A percentile compares a stretch with the other conserved stretches of the same genome.
phyloP scores from a whole-genome alignment of 805 yeast genomes.

The Saturnispora galanensis region DNA sequence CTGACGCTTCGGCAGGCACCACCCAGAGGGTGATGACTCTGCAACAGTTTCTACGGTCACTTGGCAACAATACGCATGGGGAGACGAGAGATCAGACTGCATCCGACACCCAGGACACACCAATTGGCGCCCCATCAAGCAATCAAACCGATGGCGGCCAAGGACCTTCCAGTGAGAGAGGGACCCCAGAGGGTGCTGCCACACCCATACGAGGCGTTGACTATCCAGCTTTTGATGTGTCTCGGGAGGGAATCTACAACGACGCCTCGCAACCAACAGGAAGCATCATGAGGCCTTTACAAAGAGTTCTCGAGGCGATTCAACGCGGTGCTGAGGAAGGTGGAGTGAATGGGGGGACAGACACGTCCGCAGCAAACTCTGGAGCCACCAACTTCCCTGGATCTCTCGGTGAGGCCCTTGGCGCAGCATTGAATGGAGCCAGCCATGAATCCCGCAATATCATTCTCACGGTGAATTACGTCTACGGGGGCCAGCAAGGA shows the following conservation, averaged over 20 bases:
- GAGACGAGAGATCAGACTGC: too few relatives aligned
- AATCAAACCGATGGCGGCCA: too few relatives aligned
- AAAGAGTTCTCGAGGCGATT: neutral
- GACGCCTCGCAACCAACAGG: slow-evolving; percentile 16
- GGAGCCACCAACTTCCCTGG: neutral
- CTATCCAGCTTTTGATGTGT: slow-evolving; percentile 29
- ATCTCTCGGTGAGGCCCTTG: neutral
- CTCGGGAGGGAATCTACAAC: slow-evolving; percentile 25
- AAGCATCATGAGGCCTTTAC: neutral
- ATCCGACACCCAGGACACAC: too few relatives aligned
- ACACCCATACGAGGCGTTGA: slow-evolving; percentile 24
- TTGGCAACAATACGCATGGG: neutral
- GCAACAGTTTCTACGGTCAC: slow-evolving; percentile 6
- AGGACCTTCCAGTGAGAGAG: too few relatives aligned
- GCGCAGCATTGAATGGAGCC: neutral
- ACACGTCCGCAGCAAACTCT: too few relatives aligned
- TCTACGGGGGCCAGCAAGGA: slow-evolving; percentile 21
- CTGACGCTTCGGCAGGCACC: neutral
- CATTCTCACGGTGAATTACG: slow-evolving; percentile 32
- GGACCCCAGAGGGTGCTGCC: too few relatives aligned
- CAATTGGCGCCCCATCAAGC: too few relatives aligned
- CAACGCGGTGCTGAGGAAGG: too few relatives aligned
- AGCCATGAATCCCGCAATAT: slow-evolving; percentile 27
- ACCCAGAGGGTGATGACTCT: slow-evolving; percentile 4
- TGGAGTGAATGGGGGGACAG: too few relatives aligned